Evolutionary conservation across 2,329 filamentous ascomycete species (phyloP), one percentile per base, ranked within the genome.

Genomic region (Curvularia hawaiiensis): DNA sequence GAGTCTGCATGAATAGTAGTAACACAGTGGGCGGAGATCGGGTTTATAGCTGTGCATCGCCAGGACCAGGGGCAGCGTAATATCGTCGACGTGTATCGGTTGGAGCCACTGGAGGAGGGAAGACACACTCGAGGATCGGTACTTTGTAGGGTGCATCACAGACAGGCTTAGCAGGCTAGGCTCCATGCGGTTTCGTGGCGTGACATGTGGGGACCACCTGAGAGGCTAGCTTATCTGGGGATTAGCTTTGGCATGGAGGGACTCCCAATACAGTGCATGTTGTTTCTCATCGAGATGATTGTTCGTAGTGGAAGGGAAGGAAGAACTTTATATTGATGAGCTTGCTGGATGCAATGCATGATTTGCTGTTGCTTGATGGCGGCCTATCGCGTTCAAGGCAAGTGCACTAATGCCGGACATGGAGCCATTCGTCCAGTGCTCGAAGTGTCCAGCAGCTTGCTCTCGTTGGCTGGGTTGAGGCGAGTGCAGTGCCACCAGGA

Each of bases 341-440:
- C n/a, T 38, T 26, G 24, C 9, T 28, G 26, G 20, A 16, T 22
- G 33, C n/a, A n/a, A 45, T 12, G 20, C n/a, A 26, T 45, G 31
- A 22, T 26, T 31, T 24, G 41, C 30, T 24, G 30, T 48, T 59
- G 33, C 43, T 22, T 28, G 30, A 26, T 58, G 41, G 43, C 31
- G 54, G 18, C 30, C 50, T 43, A 71, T 69, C 11, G 54, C 60
- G 28, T 67, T 57, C 31, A 73, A 53, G 6, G 69, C 66, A 48
- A 72, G 53, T 14, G 59, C 56, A 53, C 71, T 73, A 14, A 74
- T 67, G 4, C 71, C 71, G 14, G 60, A 62, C 71, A 74, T 67
- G 14, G 58, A 60, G 11, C 58, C 54, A 3, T 56, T 59, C 14
- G 43, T 55, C 71, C 71, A 72, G 3, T 49, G 20, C 41, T 67